Base-by-base conservation (phyloP, 202 grass and related monocot species). In the Tripidium arundinaceum region DNA sequence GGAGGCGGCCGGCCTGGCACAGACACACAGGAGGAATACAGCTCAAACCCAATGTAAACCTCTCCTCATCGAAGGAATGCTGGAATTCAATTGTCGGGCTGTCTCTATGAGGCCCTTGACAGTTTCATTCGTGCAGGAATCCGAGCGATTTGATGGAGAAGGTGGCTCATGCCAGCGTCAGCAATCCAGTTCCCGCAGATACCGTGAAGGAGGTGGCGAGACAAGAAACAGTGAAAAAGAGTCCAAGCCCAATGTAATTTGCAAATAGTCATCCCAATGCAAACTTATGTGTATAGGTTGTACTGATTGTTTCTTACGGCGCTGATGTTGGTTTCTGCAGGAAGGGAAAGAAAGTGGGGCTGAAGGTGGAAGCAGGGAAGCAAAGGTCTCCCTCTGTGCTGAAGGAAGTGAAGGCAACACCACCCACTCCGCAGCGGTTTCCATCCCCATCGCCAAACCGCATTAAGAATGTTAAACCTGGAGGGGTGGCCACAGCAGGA, bases 401-500 rank as follows among this genome's bases (percentile, higher is more conserved):
- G 55, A 98, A 81, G 61, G 90, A 98, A 82, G 88, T 93, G 63
- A 90, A 90, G 79, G 95, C 88, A 8, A 85, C 78, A 60, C 92
- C 95, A 15, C 96, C 96, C 2, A 98, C 96, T 52, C 96, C 92
- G 0, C 92, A 95, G 70, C 86, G 90, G 38, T 93, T 98, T 79
- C 87, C 89, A 72, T 93, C 90, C 7, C 92, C 92, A 65, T 93
- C 83, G 4, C 41, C 21, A 24, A 85, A 86, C 39, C 82, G 66
- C 19, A 62, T 84, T 8, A 90, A 69, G 83, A 81, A 40, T 40
- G 38, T 11, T 11, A 40, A 40, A 11, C 38, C 9, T 40, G 38
- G 38, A 10, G 38, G 38, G 38, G 5, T 11, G 38, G 38, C 38
- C 38, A 11, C 9, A 40, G 38, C 9, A 40, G 9, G 38, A 6